These are phyloP conservation scores for Acarospora socialis DNA, from an alignment of 2,329 filamentous ascomycete genomes.

Conservation along the genomic window DNA sequence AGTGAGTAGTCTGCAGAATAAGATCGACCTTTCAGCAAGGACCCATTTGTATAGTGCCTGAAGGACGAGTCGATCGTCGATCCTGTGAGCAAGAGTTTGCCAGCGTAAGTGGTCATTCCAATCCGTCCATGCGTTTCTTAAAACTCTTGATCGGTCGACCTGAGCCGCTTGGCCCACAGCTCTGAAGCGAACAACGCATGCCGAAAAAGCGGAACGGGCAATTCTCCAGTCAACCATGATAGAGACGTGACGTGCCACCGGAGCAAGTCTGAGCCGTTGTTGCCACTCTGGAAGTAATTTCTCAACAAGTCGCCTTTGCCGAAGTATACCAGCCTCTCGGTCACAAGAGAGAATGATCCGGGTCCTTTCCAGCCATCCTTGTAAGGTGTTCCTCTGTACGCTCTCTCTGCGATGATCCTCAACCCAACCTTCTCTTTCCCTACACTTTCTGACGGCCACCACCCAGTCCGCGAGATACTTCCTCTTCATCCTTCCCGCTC, in stretches of 20 bases:
- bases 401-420: slow-evolving; percentile 13
- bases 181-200: slow-evolving; percentile 35
- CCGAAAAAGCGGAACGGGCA: slow-evolving; percentile 30
- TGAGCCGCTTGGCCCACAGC: slow-evolving; percentile 34
- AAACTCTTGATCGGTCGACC: slow-evolving; percentile 37
- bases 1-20: slow-evolving; percentile 28
- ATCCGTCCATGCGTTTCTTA: slow-evolving; percentile 42
- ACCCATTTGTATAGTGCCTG: slow-evolving; percentile 48
- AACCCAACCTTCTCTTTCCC: slow-evolving; percentile 19
- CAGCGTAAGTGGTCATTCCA: slow-evolving; percentile 50
- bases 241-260: slow-evolving; percentile 28
- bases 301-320: slow-evolving; percentile 22
- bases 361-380: slow-evolving; percentile 23
- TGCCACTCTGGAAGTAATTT: slow-evolving; percentile 29
- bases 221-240: slow-evolving; percentile 31
- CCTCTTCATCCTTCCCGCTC: slow-evolving; percentile 26
- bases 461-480: slow-evolving; percentile 28
- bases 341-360: slow-evolving; percentile 18
- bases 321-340: slow-evolving; percentile 20
- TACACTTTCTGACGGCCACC: slow-evolving; percentile 24
- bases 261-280: slow-evolving; percentile 28
- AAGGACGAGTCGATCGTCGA: slow-evolving; percentile 41
- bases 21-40: slow-evolving; percentile 32
- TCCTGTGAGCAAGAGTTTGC: slow-evolving; percentile 35
- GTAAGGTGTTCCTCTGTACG: slow-evolving; percentile 21